Conservation (phyloP, 352 stramenopile genomes). For the Phytophthora quininea region DNA sequence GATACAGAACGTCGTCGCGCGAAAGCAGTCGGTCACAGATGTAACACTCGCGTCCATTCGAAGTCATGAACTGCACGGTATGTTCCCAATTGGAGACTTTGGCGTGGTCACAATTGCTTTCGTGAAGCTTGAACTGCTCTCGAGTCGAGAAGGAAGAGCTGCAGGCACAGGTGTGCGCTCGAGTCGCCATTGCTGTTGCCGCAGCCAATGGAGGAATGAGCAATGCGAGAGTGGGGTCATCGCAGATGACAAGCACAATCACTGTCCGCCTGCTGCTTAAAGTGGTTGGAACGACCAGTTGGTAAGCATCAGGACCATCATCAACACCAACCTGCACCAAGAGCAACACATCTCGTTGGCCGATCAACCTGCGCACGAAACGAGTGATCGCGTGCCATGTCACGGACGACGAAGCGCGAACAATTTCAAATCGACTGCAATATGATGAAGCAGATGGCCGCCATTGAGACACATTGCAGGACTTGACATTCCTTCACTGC, state of each 20-base stretch:
- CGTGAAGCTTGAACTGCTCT: not conserved
- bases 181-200: not conserved
- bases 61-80: slow-evolving; percentile 2
- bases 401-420: no score
- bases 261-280: not conserved
- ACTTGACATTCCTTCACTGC: not conserved
- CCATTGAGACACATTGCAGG: not conserved
- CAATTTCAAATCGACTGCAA: no score
- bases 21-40: slow-evolving; percentile 6
- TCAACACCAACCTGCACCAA: no score
- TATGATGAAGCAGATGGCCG: no score
- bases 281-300: not conserved
- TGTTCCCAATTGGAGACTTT: slow-evolving; percentile 3
- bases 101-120: slow-evolving; percentile 4
- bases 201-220: not conserved
- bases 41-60: slow-evolving; percentile 3
- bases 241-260: not conserved
- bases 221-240: not conserved
- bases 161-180: not conserved
- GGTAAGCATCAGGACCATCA: not conserved
- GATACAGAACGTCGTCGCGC: slow-evolving; percentile 7
- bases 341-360: no score
- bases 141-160: not conserved
- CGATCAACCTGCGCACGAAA: no score
- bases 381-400: no score